These are phyloP conservation scores for Herpetomonas muscarum DNA, from an alignment of 208 protist species.

Conservation along the genomic window DNA sequence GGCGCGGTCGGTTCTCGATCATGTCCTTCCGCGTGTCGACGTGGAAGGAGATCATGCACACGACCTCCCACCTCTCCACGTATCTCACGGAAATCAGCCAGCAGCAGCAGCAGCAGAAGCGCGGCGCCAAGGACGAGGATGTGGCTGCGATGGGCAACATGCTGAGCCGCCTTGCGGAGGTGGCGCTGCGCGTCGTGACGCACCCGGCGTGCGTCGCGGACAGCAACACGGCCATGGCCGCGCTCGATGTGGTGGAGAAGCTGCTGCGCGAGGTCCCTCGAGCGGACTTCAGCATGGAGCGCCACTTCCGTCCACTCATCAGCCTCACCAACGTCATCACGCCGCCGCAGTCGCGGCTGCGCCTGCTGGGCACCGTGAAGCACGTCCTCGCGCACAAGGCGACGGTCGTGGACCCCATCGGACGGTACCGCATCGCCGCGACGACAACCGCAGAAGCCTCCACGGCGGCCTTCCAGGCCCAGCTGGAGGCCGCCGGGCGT, in stretches of 20 bases:
- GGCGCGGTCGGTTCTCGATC: conserved; percentile 35
- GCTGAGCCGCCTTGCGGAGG: conserved; percentile 69
- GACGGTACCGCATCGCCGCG: conserved; percentile 1
- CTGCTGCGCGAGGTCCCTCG: conserved; percentile 26
- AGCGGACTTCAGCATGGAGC: conserved; percentile 22
- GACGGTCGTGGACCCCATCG: neutral
- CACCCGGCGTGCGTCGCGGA: conserved; percentile 76
- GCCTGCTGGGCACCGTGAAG: conserved; percentile 45
- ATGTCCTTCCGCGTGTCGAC: conserved; percentile 75
- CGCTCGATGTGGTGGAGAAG: conserved; percentile 18
- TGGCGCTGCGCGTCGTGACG: conserved; percentile 73
- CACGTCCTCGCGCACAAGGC: conserved; percentile 25
- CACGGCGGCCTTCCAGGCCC: conserved; percentile 16
- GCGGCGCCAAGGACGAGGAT: neutral
- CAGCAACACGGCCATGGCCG: conserved; percentile 34
- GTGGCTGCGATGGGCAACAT: conserved; percentile 19
- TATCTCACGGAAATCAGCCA: conserved; percentile 9
- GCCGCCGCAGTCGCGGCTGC: conserved; percentile 59
- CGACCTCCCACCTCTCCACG: conserved; percentile 54
- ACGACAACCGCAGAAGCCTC: neutral
- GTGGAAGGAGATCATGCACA: conserved; percentile 86
- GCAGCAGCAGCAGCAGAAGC: conserved; percentile 3
- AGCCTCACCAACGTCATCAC: conserved; percentile 78
- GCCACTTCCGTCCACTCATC: conserved; percentile 65
- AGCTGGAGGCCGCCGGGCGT: conserved; percentile 55